Base-by-base conservation (phyloP, 257 asterid species). In the Solanum pimpinellifolium region DNA sequence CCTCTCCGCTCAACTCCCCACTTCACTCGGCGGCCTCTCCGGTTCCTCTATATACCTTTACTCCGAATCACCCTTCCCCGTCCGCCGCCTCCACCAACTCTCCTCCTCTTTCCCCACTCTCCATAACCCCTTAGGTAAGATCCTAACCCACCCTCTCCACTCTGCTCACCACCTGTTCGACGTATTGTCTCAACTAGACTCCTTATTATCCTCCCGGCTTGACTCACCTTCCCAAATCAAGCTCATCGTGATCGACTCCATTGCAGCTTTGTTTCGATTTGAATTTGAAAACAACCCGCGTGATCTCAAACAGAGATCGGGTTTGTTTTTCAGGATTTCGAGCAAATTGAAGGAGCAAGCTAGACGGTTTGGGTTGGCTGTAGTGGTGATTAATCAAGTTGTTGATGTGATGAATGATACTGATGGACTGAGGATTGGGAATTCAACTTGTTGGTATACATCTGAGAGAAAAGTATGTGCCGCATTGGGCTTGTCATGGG, bases 401-500 rank as follows among this genome's bases (percentile, higher is more conserved):
- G 94, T 90, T 91, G 99, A 97, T 90, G 95, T 93, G 69, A 88
- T 95, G 85, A 93, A 90, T 12, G 89, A 91, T 56, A 87, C 95
- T 6, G 92, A 89, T 72, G 90, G 88, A 41, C 73, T 89, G 15
- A 92, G 98, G 90, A 90, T 94, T 72, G 98, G 98, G 91, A 94
- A 95, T 90, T 87, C 89, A 1, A 88, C 78, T 25, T 90, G 77
- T 18, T 85, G 93, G 89, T 92, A 89, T 86, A 88, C 98, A 16
- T 95, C 98, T 2, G 97, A 98, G 86, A 91, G 99, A 90, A 93
- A 91, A 91, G 97, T 97, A 12, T 87, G 89, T 44, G 94, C 98
- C 21, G 98, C 98, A 1, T 90, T 95, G 91, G 98, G 99, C 52
- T 86, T 97, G 90, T 93, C 99, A 15, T 97, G 99, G 99, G 97